Conservation (phyloP, 2,329 filamentous ascomycete species). For the Aurifilum marmelostoma region DNA sequence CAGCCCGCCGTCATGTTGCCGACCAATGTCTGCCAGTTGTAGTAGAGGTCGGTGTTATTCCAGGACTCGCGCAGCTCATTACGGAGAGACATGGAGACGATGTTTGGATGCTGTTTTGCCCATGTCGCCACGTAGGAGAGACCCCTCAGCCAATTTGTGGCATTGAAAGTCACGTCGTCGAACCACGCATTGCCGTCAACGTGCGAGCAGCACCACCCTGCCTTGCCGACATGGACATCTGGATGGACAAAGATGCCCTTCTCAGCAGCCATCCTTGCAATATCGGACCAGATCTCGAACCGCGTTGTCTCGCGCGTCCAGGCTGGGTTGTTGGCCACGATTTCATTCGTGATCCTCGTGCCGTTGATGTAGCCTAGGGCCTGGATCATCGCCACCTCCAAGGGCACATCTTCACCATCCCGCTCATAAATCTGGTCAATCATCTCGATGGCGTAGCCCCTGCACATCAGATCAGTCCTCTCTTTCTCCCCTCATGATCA, state of each 20-base stretch:
- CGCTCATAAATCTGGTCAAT: conserved; percentile 51
- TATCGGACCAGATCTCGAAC: conserved; percentile 46
- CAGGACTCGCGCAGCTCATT: conserved; percentile 46
- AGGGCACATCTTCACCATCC: conserved; percentile 43
- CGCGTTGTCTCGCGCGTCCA: conserved; percentile 53
- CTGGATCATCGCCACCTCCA: conserved; percentile 43
- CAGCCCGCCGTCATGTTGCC: conserved; percentile 48
- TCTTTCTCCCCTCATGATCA: no score
- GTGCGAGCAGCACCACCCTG: conserved; percentile 50
- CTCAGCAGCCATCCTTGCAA: conserved; percentile 39
- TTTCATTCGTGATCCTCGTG: conserved; percentile 48
- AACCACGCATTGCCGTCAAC: conserved; percentile 59
- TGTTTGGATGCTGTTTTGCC: conserved; percentile 44
- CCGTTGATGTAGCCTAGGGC: conserved; percentile 53
- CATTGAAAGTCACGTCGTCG: conserved; percentile 57
- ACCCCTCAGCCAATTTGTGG: conserved; percentile 58
- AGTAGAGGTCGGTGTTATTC: conserved; percentile 42
- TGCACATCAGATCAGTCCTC: conserved; percentile 4
- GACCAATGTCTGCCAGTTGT: conserved; percentile 51
- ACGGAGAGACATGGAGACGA: conserved; percentile 46
- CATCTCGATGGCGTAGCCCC: conserved; percentile 59
- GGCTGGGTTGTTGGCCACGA: conserved; percentile 52
- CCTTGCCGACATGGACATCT: conserved; percentile 46
- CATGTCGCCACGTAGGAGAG: conserved; percentile 54
- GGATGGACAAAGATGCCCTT: conserved; percentile 45